phyloP scores from a whole-genome alignment of 2,329 filamentous ascomycete genomes.

The Phoma sp. region DNA sequence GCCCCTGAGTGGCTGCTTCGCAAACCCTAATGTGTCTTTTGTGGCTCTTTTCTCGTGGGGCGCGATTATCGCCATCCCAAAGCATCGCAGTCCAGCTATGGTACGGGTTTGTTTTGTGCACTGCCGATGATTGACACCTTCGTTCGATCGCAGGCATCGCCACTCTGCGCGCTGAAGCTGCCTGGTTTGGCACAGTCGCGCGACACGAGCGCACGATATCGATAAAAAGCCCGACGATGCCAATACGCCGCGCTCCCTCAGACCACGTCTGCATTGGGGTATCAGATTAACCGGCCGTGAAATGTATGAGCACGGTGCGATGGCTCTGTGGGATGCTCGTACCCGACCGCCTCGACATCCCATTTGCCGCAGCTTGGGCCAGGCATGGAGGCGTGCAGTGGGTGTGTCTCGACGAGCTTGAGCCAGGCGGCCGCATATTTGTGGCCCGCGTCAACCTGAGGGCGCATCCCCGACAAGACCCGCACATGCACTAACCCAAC shows the following conservation, averaged over 20 bases:
- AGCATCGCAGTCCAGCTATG: conserved; percentile 43
- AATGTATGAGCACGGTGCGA: conserved; percentile 29
- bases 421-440: conserved; percentile 38
- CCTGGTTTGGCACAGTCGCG: conserved; percentile 21
- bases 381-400: conserved; percentile 33
- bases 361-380: conserved; percentile 40
- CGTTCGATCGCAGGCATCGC: conserved; percentile 31
- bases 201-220: conserved; percentile 42
- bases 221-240: conserved; percentile 31
- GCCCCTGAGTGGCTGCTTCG: conserved; percentile 42
- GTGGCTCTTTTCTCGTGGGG: conserved; percentile 39
- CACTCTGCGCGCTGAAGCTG: conserved; percentile 44
- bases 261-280: conserved; percentile 33
- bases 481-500: conserved; percentile 40
- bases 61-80: conserved; percentile 41
- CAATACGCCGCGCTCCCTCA: conserved; percentile 37
- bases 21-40: conserved; percentile 44
- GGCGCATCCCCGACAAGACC: conserved; percentile 40
- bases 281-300: conserved; percentile 43
- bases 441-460: conserved; percentile 35
- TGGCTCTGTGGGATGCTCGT: conserved; percentile 32
- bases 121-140: conserved; percentile 35
- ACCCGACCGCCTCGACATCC: conserved; percentile 38
- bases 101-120: conserved; percentile 45
- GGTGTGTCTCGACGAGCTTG: conserved; percentile 22